These are phyloP conservation scores for Turritis glabra DNA, from an alignment of 345 rosid genomes.

Conservation along the genomic window DNA sequence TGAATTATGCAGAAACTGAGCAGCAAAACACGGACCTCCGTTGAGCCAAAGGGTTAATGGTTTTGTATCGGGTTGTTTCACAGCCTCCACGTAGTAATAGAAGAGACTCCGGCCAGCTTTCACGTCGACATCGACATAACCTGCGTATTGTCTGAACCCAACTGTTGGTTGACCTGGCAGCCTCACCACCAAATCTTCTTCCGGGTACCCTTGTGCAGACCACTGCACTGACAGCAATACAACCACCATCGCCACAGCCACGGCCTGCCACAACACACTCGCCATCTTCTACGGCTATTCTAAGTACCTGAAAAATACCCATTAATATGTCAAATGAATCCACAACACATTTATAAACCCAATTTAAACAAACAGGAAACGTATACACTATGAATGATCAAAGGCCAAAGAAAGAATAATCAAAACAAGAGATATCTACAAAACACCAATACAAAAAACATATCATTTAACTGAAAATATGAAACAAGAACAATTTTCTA, in stretches of 20 bases:
- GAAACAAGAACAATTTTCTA: background rate
- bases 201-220: conserved; percentile 48
- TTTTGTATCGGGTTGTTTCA: conserved; percentile 49
- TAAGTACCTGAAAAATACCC: background rate
- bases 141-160: conserved; percentile 69
- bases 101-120: conserved; percentile 73
- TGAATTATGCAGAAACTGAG: background rate
- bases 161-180: conserved; percentile 82
- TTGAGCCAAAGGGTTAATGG: conserved; percentile 94
- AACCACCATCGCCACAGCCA: background rate
- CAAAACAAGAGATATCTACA: background rate
- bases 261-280: background rate
- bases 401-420: background rate
- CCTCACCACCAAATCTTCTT: conserved; percentile 64
- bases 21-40: conserved; percentile 52
- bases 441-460: background rate
- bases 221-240: background rate
- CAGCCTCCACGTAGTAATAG: conserved; percentile 84
- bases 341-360: background rate
- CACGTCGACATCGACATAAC: conserved; percentile 73
- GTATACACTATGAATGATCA: background rate
- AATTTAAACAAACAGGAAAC: background rate
- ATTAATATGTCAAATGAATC: background rate
- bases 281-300: background rate
- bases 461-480: background rate